A percentile compares a stretch with the other conserved stretches of the same genome.
phyloP scores from a whole-genome alignment of 768 basidiomycete species.

The Serendipita sp. region DNA sequence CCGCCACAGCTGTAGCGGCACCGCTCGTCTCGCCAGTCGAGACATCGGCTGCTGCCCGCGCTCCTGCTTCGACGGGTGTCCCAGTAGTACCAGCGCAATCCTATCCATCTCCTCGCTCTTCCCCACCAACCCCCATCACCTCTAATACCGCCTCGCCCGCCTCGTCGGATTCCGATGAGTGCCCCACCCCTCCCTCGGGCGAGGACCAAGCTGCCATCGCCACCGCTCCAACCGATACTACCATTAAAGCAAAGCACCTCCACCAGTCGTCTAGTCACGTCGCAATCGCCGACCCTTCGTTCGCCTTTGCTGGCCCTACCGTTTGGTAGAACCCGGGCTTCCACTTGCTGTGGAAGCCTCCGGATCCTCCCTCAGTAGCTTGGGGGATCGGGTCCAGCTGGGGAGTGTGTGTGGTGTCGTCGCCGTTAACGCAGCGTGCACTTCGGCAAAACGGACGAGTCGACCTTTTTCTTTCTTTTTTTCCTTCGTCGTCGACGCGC shows the following conservation, averaged over 20 bases:
- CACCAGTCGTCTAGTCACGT: not conserved
- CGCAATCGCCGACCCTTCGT: conserved; percentile 18
- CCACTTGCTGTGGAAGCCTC: not conserved
- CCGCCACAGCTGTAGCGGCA: not conserved
- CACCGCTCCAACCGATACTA: conserved; percentile 1
- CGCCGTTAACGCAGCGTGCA: too few species aligned
- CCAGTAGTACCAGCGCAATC: not conserved
- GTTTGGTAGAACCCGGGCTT: conserved; percentile 32
- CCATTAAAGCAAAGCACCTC: conserved; percentile 3
- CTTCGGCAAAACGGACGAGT: too few species aligned
- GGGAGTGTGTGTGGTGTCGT: too few species aligned
- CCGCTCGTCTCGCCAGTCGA: not conserved
- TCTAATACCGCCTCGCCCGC: conserved; percentile 12
- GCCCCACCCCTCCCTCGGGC: conserved; percentile 10
- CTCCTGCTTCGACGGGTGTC: not conserved
- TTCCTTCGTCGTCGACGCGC: too few species aligned
- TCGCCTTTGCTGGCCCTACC: conserved; percentile 44
- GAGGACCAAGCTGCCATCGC: conserved; percentile 2
- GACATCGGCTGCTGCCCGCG: conserved; percentile 2
- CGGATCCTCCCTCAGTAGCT: not conserved
- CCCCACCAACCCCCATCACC: conserved; percentile 10
- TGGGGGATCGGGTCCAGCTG: too few species aligned
- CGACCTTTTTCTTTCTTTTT: too few species aligned
- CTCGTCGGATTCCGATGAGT: conserved; percentile 10
- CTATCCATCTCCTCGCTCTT: conserved; percentile 10